phyloP scores from a whole-genome alignment of 1,284 basidiomycete genomes.

The Trichosporon faecale region DNA sequence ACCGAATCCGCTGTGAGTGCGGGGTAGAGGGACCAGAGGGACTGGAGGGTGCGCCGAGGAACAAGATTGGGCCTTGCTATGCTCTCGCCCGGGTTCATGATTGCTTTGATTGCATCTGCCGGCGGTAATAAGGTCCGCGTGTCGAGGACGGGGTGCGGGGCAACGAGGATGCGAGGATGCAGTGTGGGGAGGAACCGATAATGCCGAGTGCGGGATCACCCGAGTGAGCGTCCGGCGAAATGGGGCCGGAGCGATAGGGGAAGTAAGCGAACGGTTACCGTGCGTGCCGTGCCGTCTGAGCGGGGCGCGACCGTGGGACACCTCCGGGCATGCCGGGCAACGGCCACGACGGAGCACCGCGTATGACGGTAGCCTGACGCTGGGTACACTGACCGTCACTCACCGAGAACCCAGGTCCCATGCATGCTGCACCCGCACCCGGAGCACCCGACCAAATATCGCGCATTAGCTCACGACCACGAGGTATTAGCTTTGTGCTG shows the following conservation, averaged over 20 bases:
- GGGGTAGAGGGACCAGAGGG: neutral
- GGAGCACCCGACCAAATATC: neutral
- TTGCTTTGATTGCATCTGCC: neutral
- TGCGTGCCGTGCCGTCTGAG: neutral
- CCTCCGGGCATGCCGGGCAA: neutral
- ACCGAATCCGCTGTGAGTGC: neutral
- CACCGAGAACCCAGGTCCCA: neutral
- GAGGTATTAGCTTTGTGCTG: neutral
- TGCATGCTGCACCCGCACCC: neutral
- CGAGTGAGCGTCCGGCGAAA: conserved; percentile 3
- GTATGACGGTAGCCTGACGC: neutral
- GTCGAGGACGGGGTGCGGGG: neutral
- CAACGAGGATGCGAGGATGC: neutral
- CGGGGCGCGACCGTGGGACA: neutral
- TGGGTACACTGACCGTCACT: neutral
- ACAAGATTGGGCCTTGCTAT: neutral
- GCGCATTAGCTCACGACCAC: neutral
- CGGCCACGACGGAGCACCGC: conserved; percentile 8
- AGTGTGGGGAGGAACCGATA: neutral
- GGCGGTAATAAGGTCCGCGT: conserved; percentile 7
- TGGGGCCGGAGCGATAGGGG: conserved; percentile 4
- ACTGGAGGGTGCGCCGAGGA: neutral
- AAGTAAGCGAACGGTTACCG: neutral
- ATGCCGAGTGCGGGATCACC: conserved; percentile 9
- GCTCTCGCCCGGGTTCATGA: neutral